phyloP scores from a whole-genome alignment of 352 stramenopile genomes.

The Phytophthora pinifolia region DNA sequence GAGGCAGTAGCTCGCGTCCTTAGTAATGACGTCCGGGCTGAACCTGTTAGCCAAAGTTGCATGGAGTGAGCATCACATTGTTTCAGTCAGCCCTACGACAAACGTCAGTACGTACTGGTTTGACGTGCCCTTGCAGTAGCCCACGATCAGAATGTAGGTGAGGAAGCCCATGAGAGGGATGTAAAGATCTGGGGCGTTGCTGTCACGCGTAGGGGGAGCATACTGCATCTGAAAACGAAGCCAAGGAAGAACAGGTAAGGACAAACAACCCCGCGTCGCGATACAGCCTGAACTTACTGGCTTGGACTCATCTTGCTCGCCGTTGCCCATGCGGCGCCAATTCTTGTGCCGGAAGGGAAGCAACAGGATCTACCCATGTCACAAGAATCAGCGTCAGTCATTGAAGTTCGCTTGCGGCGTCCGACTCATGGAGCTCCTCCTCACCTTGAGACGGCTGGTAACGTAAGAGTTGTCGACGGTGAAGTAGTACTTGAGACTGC shows the following conservation, averaged over 20 bases:
- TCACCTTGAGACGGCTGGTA: constrained; percentile 82
- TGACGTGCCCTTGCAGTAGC: constrained; percentile 94
- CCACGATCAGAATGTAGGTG: constrained; percentile 98
- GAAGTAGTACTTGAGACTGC: constrained; percentile 89
- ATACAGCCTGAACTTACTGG: constrained; percentile 29
- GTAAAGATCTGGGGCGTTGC: constrained; percentile 99
- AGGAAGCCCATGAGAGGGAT: constrained; percentile 99
- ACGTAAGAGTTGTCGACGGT: constrained; percentile 91
- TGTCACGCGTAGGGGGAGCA: constrained; percentile 92
- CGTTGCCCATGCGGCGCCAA: constrained; percentile 74
- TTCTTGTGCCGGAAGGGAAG: constrained; percentile 88
- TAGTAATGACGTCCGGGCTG: constrained; percentile 95
- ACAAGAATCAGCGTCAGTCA: constrained; percentile 1
- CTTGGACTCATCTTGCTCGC: constrained; percentile 67
- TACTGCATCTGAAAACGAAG: constrained; percentile 57
- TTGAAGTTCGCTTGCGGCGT: neutral
- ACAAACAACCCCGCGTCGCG: neutral
- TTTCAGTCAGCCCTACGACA: neutral
- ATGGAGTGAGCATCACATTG: neutral
- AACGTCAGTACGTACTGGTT: constrained; percentile 65
- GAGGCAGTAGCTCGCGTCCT: constrained; percentile 92
- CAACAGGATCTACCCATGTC: constrained; percentile 59
- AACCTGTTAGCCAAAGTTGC: constrained; percentile 70
- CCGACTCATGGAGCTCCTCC: neutral
- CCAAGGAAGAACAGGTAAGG: neutral